Base-by-base conservation (phyloP, 1,139 yeast species). In the Suhomyces choctaworum region DNA sequence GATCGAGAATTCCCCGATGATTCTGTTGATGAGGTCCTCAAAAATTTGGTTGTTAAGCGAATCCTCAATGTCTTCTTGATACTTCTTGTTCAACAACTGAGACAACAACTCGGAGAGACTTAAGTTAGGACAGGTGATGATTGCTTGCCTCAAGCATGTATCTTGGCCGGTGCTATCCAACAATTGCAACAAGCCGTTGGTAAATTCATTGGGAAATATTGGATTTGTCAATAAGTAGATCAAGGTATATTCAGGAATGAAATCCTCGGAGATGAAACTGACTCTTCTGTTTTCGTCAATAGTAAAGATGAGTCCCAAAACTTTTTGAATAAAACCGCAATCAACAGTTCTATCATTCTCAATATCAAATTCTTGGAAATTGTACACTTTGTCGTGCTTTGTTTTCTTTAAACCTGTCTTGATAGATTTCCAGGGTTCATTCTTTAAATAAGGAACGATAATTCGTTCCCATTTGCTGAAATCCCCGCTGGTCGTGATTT, bases 201-300 rank as follows among this genome's bases (percentile, higher is more conserved):
- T 68, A 47, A 68, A 76, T 15, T 69, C 62, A 4, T 69, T 62
- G 7, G 97, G 96, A 59, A 83, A 88, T 22, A 87, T 63, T 16
- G 97, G 96, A 61, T 88, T 96, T 2, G 96, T 86, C 43, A 90
- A 68, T 26, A 89, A 67, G 54, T 87, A 90, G 5, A 84, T 76
- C 37, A 87, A 60, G 2, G 89, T 70, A 31, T 64, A 64, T 49
- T 82, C 81, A 29, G 92, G 83, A 22, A 76, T 47, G 36, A 66
- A 66, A 13, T 48, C 52, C 9, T 45, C 43, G 27, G 54, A 42
- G 7, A 40, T 42, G 32, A 62, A 50, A 21, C 40, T 42, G 7
- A 58, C 50, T n/a, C 42, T 39, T 7, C 42, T 44, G 14, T 35
- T 40, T 12, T 41, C 42, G n/a, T 48, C 40, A 24, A 42, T 41